These are phyloP conservation scores for Colletotrichum costaricense DNA, from an alignment of 2,329 filamentous ascomycete species.

Conservation along the genomic window DNA sequence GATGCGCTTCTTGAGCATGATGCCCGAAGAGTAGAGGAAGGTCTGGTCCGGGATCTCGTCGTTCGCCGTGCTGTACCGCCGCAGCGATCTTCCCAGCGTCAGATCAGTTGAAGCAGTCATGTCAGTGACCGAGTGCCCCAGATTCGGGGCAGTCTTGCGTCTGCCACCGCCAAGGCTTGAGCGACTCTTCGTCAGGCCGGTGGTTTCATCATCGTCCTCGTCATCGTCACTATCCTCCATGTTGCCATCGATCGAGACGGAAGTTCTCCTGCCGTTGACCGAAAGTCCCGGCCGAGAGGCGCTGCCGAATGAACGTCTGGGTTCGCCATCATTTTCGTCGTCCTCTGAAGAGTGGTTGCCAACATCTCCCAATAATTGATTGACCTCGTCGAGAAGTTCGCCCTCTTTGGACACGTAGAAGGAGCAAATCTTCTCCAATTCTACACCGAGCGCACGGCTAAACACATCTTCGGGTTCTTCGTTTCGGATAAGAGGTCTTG, in stretches of 20 bases:
- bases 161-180: slow-evolving; percentile 50
- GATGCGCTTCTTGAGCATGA: slow-evolving; percentile 93
- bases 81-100: slow-evolving; percentile 57
- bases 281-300: slow-evolving; percentile 38
- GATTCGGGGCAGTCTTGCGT: slow-evolving; percentile 49
- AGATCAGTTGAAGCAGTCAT: slow-evolving; percentile 73
- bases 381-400: slow-evolving; percentile 86
- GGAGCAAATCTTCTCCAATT: slow-evolving; percentile 92
- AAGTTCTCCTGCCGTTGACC: slow-evolving; percentile 53
- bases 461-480: slow-evolving; percentile 87
- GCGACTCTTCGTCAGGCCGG: slow-evolving; percentile 61
- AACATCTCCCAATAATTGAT: slow-evolving; percentile 80
- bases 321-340: slow-evolving; percentile 35
- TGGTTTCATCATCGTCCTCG: slow-evolving; percentile 71
- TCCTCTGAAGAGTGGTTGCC: slow-evolving; percentile 69
- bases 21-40: slow-evolving; percentile 72
- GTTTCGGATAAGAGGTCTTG: slow-evolving; percentile 80
- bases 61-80: slow-evolving; percentile 74
- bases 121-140: slow-evolving; percentile 61
- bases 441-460: slow-evolving; percentile 81
- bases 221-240: slow-evolving; percentile 74
- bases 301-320: slow-evolving; percentile 37
- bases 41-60: slow-evolving; percentile 85
- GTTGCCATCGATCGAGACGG: slow-evolving; percentile 64
- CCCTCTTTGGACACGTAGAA: slow-evolving; percentile 93